A percentile compares a stretch with the other conserved stretches of the same genome.
Conservation (phyloP, 257 asterid genomes). For the Ophiorrhiza pumila region DNA sequence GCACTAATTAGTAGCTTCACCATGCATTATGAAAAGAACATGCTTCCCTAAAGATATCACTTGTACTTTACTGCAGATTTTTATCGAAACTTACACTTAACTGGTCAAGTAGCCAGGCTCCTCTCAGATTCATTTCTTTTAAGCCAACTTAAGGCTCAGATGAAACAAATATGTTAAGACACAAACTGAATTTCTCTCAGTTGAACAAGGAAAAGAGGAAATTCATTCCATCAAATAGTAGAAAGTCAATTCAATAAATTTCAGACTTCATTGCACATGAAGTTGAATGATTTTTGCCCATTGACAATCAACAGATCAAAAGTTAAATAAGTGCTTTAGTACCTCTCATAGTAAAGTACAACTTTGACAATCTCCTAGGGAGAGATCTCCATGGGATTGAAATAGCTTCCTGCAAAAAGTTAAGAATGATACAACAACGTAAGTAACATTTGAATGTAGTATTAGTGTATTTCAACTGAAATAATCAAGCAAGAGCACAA, state of each 20-base stretch:
- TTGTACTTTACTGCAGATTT: too few species aligned
- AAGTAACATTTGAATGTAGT: background rate
- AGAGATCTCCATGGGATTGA: conserved; percentile 86
- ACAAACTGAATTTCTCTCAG: background rate
- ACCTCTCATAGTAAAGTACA: conserved; percentile 94
- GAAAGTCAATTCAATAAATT: background rate
- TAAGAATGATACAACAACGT: conserved; percentile 14
- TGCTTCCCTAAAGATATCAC: background rate
- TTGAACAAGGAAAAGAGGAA: background rate
- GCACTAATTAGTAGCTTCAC: background rate
- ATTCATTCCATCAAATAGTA: background rate
- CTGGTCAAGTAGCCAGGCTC: background rate
- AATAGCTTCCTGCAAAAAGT: conserved; percentile 65
- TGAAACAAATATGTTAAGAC: background rate
- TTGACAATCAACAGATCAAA: background rate
- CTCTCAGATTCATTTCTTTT: background rate
- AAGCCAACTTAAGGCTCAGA: background rate
- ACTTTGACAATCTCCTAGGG: conserved; percentile 76
- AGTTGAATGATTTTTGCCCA: background rate
- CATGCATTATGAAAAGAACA: background rate
- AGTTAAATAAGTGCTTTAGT: conserved; percentile 10
- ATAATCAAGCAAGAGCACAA: conserved; percentile 4
- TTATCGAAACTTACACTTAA: background rate
- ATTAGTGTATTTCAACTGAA: background rate
- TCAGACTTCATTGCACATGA: background rate